phyloP scores from a whole-genome alignment of 352 stramenopile genomes.

The Saprolegnia parasitica region DNA sequence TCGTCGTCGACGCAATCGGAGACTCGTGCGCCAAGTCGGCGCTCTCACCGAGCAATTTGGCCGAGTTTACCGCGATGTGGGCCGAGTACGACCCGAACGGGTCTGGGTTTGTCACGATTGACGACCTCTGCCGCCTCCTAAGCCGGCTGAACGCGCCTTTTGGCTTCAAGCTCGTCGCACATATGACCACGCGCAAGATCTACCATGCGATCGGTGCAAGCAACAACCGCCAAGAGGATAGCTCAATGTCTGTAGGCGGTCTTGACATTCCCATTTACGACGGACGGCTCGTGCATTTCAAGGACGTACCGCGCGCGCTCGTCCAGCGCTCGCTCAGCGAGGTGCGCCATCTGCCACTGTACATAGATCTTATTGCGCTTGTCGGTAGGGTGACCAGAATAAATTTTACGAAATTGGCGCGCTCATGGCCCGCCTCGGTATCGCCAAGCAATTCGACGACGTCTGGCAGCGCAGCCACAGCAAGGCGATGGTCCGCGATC shows the following conservation, averaged over 20 bases:
- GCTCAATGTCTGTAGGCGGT: conserved; percentile 33
- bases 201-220: neutral
- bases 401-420: conserved; percentile 9
- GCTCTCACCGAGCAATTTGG: conserved; percentile 79
- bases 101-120: conserved; percentile 71
- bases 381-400: neutral
- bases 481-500: neutral
- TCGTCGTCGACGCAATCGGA: conserved; percentile 91
- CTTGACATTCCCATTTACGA: conserved; percentile 76
- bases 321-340: conserved; percentile 34
- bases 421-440: conserved; percentile 10
- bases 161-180: conserved; percentile 41
- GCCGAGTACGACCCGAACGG: conserved; percentile 83
- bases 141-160: conserved; percentile 73
- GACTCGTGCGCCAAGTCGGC: conserved; percentile 76
- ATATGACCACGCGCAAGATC: neutral
- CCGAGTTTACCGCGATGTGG: conserved; percentile 88
- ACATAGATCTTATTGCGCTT: no score
- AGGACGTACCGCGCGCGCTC: conserved; percentile 74
- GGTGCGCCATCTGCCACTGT: neutral
- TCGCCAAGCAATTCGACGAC: conserved; percentile 22
- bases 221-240: conserved; percentile 34
- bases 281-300: conserved; percentile 76
- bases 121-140: conserved; percentile 70
- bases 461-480: conserved; percentile 13